Percentiles rank a stretch among this genome's conserved stretches.
phyloP scores from a whole-genome alignment of 768 basidiomycete species.

The Tulasnella sp. region DNA sequence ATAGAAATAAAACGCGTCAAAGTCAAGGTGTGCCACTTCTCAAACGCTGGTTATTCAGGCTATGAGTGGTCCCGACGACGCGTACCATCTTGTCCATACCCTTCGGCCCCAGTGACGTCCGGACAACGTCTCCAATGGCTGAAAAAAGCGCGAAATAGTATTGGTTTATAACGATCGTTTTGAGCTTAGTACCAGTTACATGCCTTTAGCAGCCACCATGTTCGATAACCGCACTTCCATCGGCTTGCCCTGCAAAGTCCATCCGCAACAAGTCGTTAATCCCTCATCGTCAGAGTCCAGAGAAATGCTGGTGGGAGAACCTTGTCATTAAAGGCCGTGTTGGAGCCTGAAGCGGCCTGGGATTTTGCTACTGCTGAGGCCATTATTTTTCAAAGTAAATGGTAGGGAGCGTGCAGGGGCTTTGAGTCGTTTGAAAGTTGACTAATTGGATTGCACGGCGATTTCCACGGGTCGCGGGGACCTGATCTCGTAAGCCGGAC shows the following conservation, averaged over 20 bases:
- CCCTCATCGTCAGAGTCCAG: background rate
- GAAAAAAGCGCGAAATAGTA: constrained; percentile 21
- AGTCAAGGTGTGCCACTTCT: background rate
- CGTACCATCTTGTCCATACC: constrained; percentile 99
- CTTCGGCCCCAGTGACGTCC: constrained; percentile 91
- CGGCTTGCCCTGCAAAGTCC: constrained; percentile 69
- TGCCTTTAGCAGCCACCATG: constrained; percentile 95
- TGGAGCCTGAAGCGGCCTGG: constrained; percentile 38
- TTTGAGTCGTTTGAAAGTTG: constrained; percentile 1
- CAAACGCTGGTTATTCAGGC: background rate
- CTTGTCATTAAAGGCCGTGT: constrained; percentile 83
- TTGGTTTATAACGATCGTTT: background rate
- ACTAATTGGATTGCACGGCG: background rate
- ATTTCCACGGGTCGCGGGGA: background rate
- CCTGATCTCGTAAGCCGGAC: background rate
- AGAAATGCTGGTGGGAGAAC: constrained; percentile 31
- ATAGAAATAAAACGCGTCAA: background rate
- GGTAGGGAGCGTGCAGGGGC: background rate
- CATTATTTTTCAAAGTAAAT: background rate
- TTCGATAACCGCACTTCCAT: constrained; percentile 97
- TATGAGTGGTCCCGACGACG: background rate
- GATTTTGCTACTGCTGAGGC: background rate
- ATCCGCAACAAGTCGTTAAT: constrained; percentile 30
- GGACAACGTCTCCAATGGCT: constrained; percentile 97
- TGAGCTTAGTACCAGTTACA: background rate